These are phyloP conservation scores for Deinandra increscens DNA, from an alignment of 129 eudicot species.

Conservation along the genomic window DNA sequence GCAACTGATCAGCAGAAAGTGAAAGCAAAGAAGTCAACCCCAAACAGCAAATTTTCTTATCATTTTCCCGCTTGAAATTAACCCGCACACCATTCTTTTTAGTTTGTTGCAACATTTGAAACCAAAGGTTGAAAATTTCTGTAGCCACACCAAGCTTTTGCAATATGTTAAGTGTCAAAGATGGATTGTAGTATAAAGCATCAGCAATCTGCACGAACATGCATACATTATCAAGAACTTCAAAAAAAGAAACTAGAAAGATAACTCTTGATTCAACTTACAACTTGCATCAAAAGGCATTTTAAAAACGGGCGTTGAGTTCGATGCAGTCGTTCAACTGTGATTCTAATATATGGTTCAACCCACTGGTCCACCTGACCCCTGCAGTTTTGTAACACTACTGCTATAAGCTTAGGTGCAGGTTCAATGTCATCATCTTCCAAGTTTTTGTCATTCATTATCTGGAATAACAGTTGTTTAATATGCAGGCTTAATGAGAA, in stretches of 20 bases:
- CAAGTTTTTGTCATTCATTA: slow-evolving; percentile 75
- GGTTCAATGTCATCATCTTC: slow-evolving; percentile 94
- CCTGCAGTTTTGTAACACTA: slow-evolving; percentile 74
- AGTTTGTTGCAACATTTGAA: slow-evolving; percentile 93
- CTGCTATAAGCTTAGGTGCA: slow-evolving; percentile 94
- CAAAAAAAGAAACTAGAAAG: neutral
- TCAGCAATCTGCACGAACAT: slow-evolving; percentile 60
- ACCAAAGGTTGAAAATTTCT: slow-evolving; percentile 85
- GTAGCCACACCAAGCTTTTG: slow-evolving; percentile 88
- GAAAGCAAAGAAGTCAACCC: slow-evolving; percentile 78
- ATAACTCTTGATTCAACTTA: slow-evolving; percentile 28
- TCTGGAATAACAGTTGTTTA: slow-evolving; percentile 34
- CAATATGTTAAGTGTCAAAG: slow-evolving; percentile 59
- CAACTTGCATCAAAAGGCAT: slow-evolving; percentile 84
- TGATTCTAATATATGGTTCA: slow-evolving; percentile 69
- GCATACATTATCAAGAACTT: neutral
- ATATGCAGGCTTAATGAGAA: neutral
- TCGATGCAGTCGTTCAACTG: slow-evolving; percentile 69
- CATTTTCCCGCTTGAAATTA: slow-evolving; percentile 80
- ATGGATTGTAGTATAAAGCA: slow-evolving; percentile 76
- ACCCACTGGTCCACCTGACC: slow-evolving; percentile 95
- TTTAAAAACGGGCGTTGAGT: slow-evolving; percentile 64
- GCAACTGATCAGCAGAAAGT: slow-evolving; percentile 81
- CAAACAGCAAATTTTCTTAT: slow-evolving; percentile 82
- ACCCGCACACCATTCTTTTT: slow-evolving; percentile 65